Evolutionary conservation across 2,329 filamentous ascomycete species (phyloP), one percentile per base, ranked within the genome.

Genomic region (Emmonsiellopsis sp.): DNA sequence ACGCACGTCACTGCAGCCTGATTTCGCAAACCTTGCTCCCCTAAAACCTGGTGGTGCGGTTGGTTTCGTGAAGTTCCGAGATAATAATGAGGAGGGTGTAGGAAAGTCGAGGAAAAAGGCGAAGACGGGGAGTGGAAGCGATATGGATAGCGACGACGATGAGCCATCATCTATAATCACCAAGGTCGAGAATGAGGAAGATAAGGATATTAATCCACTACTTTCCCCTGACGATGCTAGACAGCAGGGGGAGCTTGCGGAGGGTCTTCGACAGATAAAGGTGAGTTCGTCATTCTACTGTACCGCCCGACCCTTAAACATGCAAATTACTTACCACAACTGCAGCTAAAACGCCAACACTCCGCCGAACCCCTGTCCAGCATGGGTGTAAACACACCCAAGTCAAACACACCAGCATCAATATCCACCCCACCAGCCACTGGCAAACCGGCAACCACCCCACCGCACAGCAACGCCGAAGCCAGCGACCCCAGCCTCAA

Each of bases 21-120:
- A 96, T 70, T 92, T 97, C 64, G 85, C 88, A 11, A 89, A 81
- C 53, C 78, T 97, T 8, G 87, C 86, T 2, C 90, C 91, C 0
- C 76, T 97, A 21, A 94, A 94, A 68, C 80, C 87, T 2, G 82
- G 83, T n/a, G 90, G 91, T 31, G 92, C 89, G 0, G 88, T 94
- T 47, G 91, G 91, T 37, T 97, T 95, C 68, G 85, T 89, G 2
- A 82, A 87, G 11, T 96, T 96, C 74, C 83, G 92, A 52, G 90
- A 94, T 58, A 77, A 78, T 53, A 49, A 37, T 14, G 78, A 82
- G 42, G 71, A 77, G 13, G 62, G 60, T 7, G 69, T 68, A 45
- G 62, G 76, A 53, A 83, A 83, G 63, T 77, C 77, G 55, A 85
- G 84, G 66, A 85, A 83, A 70, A 84, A 81, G 73, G 80, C 76